Conservation (phyloP, 2,329 filamentous ascomycete genomes). For the Cladosporium sp. region DNA sequence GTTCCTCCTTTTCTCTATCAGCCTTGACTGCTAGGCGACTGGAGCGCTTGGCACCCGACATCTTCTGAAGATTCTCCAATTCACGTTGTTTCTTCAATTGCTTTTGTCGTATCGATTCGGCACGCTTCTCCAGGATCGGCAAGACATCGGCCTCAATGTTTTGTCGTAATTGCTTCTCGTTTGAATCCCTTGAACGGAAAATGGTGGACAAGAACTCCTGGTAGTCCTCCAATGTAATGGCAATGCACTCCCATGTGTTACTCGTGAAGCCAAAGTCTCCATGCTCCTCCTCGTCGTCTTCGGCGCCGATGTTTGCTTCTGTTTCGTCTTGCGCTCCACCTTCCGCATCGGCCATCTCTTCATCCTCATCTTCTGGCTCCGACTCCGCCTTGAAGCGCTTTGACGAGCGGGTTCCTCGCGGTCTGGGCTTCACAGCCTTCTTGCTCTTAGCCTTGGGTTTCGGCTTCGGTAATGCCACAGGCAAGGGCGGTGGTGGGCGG, state of each 20-base stretch:
- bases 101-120: conserved; percentile 68
- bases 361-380: conserved; percentile 44
- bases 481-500: conserved; percentile 57
- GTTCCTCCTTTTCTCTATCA: conserved; percentile 74
- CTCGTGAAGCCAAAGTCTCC: conserved; percentile 63
- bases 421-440: conserved; percentile 55
- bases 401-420: conserved; percentile 60
- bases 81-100: conserved; percentile 76
- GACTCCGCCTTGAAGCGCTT: conserved; percentile 67
- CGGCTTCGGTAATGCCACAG: conserved; percentile 53
- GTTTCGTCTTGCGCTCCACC: conserved; percentile 42
- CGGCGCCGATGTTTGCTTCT: conserved; percentile 30
- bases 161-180: conserved; percentile 76
- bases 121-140: conserved; percentile 78
- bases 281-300: conserved; percentile 35
- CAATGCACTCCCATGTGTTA: conserved; percentile 88
- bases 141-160: conserved; percentile 76
- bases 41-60: conserved; percentile 92
- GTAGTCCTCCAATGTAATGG: conserved; percentile 77
- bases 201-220: conserved; percentile 69
- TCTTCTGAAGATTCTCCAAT: conserved; percentile 74
- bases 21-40: conserved; percentile 81
- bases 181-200: conserved; percentile 73
- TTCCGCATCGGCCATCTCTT: conserved; percentile 42
- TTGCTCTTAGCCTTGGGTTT: conserved; percentile 58